These are phyloP conservation scores for Rhizophagus clarus DNA, from an alignment of 192 early-diverging fungal species.

Conservation along the genomic window DNA sequence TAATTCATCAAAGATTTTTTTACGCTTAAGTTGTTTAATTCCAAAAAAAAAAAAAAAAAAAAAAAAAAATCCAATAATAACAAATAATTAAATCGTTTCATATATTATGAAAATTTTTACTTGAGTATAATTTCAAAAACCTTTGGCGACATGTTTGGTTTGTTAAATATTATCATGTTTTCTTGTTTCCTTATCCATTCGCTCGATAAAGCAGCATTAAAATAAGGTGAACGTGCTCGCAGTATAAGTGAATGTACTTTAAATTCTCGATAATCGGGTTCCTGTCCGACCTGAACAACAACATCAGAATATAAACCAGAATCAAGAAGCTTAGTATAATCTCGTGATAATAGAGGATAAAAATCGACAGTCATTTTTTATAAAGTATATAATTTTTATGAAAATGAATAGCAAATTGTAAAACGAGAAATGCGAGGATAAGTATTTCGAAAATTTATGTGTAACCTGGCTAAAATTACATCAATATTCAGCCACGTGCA, in stretches of 20 bases:
- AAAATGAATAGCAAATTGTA: no score
- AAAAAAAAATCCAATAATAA: background rate
- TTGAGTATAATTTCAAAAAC: conserved; percentile 2
- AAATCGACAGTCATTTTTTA: background rate
- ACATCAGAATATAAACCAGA: conserved; percentile 20
- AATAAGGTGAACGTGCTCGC: conserved; percentile 26
- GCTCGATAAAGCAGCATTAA: conserved; percentile 21
- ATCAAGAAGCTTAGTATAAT: background rate
- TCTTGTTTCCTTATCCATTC: background rate
- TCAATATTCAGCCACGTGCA: no score
- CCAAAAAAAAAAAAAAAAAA: no score
- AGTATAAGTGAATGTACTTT: conserved; percentile 30
- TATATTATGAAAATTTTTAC: background rate
- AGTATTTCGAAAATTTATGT: background rate
- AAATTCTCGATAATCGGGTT: conserved; percentile 18
- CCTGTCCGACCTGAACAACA: conserved; percentile 25
- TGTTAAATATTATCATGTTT: conserved; percentile 28
- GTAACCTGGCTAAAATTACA: no score
- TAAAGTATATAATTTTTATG: background rate
- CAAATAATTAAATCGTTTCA: background rate
- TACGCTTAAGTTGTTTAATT: background rate
- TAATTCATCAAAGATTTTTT: background rate
- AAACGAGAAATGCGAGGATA: no score
- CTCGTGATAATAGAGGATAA: background rate
- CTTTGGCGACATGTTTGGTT: conserved; percentile 30